Conservation (phyloP, 2,329 filamentous ascomycete genomes). For the Hypoxylon sp. region DNA sequence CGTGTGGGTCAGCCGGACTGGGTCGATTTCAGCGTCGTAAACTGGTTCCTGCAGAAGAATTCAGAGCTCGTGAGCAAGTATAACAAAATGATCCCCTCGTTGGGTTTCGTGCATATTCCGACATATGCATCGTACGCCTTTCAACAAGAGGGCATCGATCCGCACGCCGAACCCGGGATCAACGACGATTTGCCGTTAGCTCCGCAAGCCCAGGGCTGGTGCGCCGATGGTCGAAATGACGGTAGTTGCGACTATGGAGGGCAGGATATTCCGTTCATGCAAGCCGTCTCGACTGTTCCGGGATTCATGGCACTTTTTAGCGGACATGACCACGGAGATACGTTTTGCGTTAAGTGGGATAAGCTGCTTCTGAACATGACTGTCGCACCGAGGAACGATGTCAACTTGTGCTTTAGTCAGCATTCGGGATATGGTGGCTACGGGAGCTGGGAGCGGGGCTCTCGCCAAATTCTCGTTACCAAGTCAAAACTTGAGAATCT, state of each 20-base stretch:
- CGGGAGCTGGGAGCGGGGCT: constrained; percentile 73
- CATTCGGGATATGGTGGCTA: constrained; percentile 81
- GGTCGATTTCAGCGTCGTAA: constrained; percentile 62
- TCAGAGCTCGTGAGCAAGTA: constrained; percentile 52
- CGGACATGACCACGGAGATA: constrained; percentile 76
- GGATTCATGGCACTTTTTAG: constrained; percentile 72
- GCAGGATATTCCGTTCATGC: constrained; percentile 74
- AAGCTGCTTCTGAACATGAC: constrained; percentile 48
- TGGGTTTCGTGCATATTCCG: constrained; percentile 66
- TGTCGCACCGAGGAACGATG: constrained; percentile 57
- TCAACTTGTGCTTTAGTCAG: constrained; percentile 70
- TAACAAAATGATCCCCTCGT: constrained; percentile 59
- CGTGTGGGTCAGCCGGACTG: constrained; percentile 59
- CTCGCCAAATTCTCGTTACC: constrained; percentile 67
- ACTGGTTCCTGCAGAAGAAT: constrained; percentile 61
- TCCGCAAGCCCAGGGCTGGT: constrained; percentile 63
- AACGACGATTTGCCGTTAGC: constrained; percentile 61
- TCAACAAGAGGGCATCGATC: constrained; percentile 58
- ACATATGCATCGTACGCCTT: constrained; percentile 60
- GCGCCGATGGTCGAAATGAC: constrained; percentile 57
- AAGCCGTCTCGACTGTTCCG: constrained; percentile 67
- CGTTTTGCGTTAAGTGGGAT: constrained; percentile 70
- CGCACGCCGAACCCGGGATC: constrained; percentile 60
- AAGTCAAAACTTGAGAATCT: constrained; percentile 57
- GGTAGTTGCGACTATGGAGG: constrained; percentile 60